Base-by-base conservation (phyloP, 306 rosid genomes). In the Delonix regia region DNA sequence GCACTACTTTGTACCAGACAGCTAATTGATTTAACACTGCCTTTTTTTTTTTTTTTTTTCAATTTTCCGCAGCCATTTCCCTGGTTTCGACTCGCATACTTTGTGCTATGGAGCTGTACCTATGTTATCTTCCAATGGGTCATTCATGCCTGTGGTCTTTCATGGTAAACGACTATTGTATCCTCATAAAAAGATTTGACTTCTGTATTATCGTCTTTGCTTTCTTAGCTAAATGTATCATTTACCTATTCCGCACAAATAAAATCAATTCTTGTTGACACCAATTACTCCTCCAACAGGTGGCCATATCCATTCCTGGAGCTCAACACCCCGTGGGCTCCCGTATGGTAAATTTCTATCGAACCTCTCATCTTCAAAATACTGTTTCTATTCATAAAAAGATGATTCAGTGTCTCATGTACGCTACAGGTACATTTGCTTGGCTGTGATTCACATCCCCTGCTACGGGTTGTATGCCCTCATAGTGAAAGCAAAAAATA, bases 261-360 rank as follows among this genome's bases (percentile, higher is more conserved):
- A 52, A n/a, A 64, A 57, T 73, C 34, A 56, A 41, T 9, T 38
- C 9, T 6, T 28, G 1, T 45, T 27, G 42, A 24, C 59, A 25
- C 5, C 6, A 27, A 69, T 39, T n/a, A 52, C 24, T 28, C 47
- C 57, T 64, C 47, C 49, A 45, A 69, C 79, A 85, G 88, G 88
- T 85, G 88, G 85, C 98, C 98, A 3, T 94, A 94, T 84, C 96
- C 98, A 48, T 94, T 94, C 82, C 86, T 94, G 3, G 93, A 90
- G 89, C 91, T 94, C 15, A 72, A 82, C 67, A 83, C 83, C 5
- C 86, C 94, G 0, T 94, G 93, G 96, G 89, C 94, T 52, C 91
- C 97, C 27, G n/a, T 92, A 13, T 94, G 98, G 98, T 94, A 91
- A 83, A 44, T 51, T 57, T 18, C 22, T 25, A 42, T 11, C 9